These are phyloP conservation scores for Jackrogersella minutella DNA, from an alignment of 495 filamentous ascomycete species.

Conservation along the genomic window DNA sequence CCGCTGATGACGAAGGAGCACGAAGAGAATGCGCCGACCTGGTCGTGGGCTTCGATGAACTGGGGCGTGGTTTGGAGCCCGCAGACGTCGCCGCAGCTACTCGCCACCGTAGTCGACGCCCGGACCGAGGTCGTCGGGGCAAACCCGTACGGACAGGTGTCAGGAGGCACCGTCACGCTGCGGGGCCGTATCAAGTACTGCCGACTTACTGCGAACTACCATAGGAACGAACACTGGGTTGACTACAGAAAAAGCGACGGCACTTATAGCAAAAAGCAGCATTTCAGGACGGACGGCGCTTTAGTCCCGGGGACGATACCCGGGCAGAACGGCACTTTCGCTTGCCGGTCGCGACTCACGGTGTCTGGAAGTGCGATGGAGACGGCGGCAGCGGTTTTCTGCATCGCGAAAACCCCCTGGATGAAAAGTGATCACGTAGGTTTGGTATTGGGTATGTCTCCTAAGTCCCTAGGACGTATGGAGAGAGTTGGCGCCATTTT, in stretches of 20 bases:
- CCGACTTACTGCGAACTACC: conserved; percentile 15
- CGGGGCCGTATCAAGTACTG: conserved; percentile 30
- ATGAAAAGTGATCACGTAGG: conserved; percentile 20
- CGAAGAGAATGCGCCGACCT: conserved; percentile 29
- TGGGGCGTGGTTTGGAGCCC: conserved; percentile 21
- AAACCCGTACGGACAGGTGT: conserved; percentile 29
- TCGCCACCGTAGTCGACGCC: conserved; percentile 10
- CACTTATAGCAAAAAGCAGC: conserved; percentile 11
- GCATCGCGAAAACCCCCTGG: conserved; percentile 14
- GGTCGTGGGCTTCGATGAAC: conserved; percentile 31
- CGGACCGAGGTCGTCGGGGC: conserved; percentile 13
- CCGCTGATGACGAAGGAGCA: conserved; percentile 33
- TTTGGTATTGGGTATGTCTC: conserved; percentile 21
- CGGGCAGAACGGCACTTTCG: conserved; percentile 1
- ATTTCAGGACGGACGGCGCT: conserved; percentile 27
- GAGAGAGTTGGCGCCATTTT: conserved; percentile 21
- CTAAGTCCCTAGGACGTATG: conserved; percentile 18
- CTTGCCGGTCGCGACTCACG: conserved; percentile 16
- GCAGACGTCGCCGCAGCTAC: conserved; percentile 1
- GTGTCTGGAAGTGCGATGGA: conserved; percentile 21
- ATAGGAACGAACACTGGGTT: conserved; percentile 25
- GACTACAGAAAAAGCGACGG: conserved; percentile 21
- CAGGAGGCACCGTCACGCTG: conserved; percentile 18
- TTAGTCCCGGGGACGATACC: conserved; percentile 10
- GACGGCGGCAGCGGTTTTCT: conserved; percentile 25